Base-by-base conservation (phyloP, 1,284 basidiomycete genomes). In the Rhizoctonia solani region DNA sequence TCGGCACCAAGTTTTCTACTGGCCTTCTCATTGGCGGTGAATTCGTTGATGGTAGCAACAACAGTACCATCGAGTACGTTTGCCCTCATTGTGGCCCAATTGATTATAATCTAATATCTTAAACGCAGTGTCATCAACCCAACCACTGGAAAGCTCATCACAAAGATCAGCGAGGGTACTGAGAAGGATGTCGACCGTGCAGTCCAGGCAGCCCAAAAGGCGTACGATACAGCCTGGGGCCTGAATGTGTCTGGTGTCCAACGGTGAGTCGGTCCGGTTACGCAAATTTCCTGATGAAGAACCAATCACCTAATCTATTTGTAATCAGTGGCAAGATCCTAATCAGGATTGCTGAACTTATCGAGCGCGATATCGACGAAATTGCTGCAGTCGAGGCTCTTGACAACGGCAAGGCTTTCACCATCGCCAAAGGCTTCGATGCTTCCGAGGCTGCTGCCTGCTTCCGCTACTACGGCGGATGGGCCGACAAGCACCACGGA, bases 1-100 rank as follows among this genome's bases (percentile, higher is more conserved):
- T 52, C 54, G 63, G 53, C 32, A 46, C 59, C 50, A 54, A 52
- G 39, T 83, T 92, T 78, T 81, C 78, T 70, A 87, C 88, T 29
- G 92, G 92, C 53, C 78, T 95, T 71, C 95, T 86, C 82, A 93
- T 96, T 79, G 81, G 87, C 78, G 89, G 89, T 76, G 78, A 95
- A 79, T 95, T 87, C 75, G 81, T 85, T 44, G 85, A 87, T 70
- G 89, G 88, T n/a, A 79, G 80, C n/a, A 83, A 86, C 68, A 78
- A 81, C 11, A 83, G 79, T 25, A 85, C 83, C 16, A 87, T 92
- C 74, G 88, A 91, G 86, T 91, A 74, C 74, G 85, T 29, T 27
- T 5, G 9, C 13, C 21, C 30, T 29, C 13, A 6, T 27, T 23
- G n/a, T n/a, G n/a, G n/a, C n/a, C n/a, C 41, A 49, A 63, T 58